These are phyloP conservation scores for Magnaporthiopsis poae DNA, from an alignment of 2,329 filamentous ascomycete species.

Conservation along the genomic window DNA sequence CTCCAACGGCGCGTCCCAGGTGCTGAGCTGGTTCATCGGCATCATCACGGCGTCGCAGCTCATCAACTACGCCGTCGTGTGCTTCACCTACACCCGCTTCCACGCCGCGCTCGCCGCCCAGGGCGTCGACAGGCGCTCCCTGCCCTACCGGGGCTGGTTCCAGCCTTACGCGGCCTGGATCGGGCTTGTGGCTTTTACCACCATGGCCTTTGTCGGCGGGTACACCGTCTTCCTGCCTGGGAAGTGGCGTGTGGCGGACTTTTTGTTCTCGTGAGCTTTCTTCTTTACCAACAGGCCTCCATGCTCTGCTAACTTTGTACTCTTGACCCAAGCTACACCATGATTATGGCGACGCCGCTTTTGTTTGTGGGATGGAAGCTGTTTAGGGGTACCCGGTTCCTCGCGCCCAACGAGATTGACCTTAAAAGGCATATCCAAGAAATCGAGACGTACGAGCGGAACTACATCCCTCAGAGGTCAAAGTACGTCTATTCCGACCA, in stretches of 20 bases:
- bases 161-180: conserved; percentile 44
- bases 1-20: conserved; percentile 25
- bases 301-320: not conserved
- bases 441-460: conserved; percentile 34
- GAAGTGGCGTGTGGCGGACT: conserved; percentile 21
- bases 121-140: conserved; percentile 26
- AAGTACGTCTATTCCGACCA: not conserved
- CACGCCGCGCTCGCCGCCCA: conserved; percentile 45
- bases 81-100: conserved; percentile 35
- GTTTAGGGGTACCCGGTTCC: conserved; percentile 48
- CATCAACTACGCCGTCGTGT: conserved; percentile 37
- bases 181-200: conserved; percentile 33
- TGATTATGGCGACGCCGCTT: conserved; percentile 22
- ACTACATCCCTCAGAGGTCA: conserved; percentile 15
- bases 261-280: conserved; percentile 21
- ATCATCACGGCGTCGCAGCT: conserved; percentile 27
- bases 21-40: conserved; percentile 30
- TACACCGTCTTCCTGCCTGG: conserved; percentile 35
- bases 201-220: conserved; percentile 48
- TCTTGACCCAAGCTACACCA: conserved; percentile 17
- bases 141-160: conserved; percentile 40
- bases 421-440: conserved; percentile 52
- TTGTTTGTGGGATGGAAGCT: conserved; percentile 61
- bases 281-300: conserved; percentile 8
- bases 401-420: conserved; percentile 49